Evolutionary conservation across 2,329 filamentous ascomycete genomes (phyloP).

Genomic region (Dryadomyces sulphureus): DNA sequence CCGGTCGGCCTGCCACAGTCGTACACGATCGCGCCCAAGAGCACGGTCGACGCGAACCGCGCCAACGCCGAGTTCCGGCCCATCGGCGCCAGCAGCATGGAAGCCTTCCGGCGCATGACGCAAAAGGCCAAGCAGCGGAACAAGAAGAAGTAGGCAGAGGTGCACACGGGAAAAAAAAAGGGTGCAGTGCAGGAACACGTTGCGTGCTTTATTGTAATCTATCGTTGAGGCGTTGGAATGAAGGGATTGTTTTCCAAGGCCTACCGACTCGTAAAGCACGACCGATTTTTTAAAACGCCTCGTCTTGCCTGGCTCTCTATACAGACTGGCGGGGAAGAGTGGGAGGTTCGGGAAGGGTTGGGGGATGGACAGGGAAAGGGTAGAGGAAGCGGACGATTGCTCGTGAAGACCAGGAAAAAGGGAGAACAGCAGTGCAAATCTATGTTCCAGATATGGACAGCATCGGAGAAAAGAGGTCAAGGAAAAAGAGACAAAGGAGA

Average conservation of each 20-base stretch:
- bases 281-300: too few relatives aligned
- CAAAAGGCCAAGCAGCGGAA: constrained; percentile 36
- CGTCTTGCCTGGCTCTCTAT: too few relatives aligned
- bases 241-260: too few relatives aligned
- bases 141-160: constrained; percentile 10
- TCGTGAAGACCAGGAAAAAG: neutral
- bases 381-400: neutral
- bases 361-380: neutral
- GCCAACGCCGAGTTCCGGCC: constrained; percentile 37
- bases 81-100: constrained; percentile 46
- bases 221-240: neutral
- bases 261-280: too few relatives aligned
- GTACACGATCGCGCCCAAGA: constrained; percentile 46
- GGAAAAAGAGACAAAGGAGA: neutral
- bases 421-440: neutral
- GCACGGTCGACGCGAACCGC: constrained; percentile 39
- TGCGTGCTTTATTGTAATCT: neutral
- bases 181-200: too few relatives aligned
- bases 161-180: neutral
- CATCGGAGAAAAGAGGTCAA: neutral
- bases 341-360: too few relatives aligned
- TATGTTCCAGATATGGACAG: constrained; percentile 1
- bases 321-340: too few relatives aligned
- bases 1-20: constrained; percentile 38
- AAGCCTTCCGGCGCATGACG: constrained; percentile 52